These are phyloP conservation scores for Tuber aestivum DNA, from an alignment of 495 filamentous ascomycete species.

Conservation along the genomic window DNA sequence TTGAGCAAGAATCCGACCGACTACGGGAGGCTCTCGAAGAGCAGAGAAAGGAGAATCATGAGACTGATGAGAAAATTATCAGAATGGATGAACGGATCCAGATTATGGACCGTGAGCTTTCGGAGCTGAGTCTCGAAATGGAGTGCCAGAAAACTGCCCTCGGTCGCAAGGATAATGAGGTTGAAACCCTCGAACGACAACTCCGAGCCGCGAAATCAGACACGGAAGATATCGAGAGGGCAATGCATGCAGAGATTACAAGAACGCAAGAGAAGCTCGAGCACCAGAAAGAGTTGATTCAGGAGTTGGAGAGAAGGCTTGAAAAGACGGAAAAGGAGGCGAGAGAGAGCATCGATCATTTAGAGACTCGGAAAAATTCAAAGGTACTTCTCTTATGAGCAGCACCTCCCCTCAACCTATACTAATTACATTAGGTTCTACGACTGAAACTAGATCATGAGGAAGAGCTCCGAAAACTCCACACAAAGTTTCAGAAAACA, in stretches of 20 bases:
- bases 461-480: constrained; percentile 26
- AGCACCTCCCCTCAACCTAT: background rate
- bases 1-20: constrained; percentile 22
- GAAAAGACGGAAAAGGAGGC: constrained; percentile 23
- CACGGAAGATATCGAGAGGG: constrained; percentile 23
- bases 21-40: constrained; percentile 12
- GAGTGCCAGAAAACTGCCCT: constrained; percentile 17
- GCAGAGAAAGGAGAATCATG: constrained; percentile 17
- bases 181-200: constrained; percentile 20
- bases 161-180: constrained; percentile 24
- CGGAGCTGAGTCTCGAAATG: constrained; percentile 16
- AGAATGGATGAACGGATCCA: constrained; percentile 10
- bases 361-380: constrained; percentile 29
- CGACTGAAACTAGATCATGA: constrained; percentile 26
- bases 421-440: constrained; percentile 11
- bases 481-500: constrained; percentile 21
- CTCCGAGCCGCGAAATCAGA: constrained; percentile 14
- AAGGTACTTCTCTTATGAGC: constrained; percentile 2
- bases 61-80: background rate
- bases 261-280: constrained; percentile 23
- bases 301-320: constrained; percentile 22
- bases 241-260: constrained; percentile 17
- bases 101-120: constrained; percentile 15
- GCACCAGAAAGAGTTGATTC: constrained; percentile 12
- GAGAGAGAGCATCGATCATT: constrained; percentile 21